Conservation (phyloP, 257 asterid species). For the Solanum boliviense region DNA sequence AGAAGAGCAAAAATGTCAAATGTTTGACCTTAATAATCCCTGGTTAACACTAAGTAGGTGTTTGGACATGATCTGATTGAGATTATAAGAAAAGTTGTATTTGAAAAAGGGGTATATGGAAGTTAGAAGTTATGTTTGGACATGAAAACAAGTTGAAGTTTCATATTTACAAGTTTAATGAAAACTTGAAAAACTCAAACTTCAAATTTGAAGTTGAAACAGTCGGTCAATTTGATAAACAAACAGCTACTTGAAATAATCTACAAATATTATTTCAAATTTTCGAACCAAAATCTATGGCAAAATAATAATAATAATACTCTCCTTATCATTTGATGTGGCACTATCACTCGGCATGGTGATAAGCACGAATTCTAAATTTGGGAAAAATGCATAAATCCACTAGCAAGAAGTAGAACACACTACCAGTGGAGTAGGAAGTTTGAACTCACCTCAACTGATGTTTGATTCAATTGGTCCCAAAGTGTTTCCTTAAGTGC, state of each 20-base stretch:
- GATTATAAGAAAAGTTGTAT: background rate
- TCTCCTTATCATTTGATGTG: background rate
- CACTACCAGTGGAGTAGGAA: background rate
- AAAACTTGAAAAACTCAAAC: background rate
- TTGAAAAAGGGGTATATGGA: background rate
- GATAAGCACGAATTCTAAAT: background rate
- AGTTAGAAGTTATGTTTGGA: background rate
- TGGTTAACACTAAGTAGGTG: background rate
- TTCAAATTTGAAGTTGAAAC: background rate
- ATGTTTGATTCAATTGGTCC: constrained; percentile 35
- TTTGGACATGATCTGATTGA: background rate
- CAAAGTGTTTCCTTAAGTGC: constrained; percentile 82
- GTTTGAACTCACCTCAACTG: constrained; percentile 35
- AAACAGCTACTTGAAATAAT: background rate
- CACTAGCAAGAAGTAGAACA: background rate
- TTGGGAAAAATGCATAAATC: background rate
- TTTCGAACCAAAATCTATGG: background rate
- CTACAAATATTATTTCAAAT: background rate
- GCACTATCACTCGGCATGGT: background rate
- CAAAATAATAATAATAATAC: background rate
- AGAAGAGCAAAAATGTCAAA: background rate
- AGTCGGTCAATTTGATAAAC: background rate
- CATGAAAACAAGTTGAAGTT: background rate
- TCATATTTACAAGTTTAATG: background rate
- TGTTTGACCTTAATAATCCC: background rate